Percentiles rank a stretch among this genome's conserved stretches.
Conservation (phyloP, 2,329 filamentous ascomycete species). For the Apiospora koreana region DNA sequence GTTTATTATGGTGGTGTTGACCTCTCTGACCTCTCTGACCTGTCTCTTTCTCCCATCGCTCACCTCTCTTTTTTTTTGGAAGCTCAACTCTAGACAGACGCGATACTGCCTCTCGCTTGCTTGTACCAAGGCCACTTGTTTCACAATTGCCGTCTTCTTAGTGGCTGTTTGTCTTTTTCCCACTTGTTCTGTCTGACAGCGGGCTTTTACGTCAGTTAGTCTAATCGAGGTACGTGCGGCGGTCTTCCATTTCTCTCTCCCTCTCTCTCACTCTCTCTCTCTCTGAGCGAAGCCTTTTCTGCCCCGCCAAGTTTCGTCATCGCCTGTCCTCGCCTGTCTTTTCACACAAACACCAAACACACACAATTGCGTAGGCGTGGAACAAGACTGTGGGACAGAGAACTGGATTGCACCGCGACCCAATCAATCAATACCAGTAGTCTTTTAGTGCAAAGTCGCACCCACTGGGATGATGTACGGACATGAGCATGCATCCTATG, state of each 20-base stretch:
- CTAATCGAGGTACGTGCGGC: not conserved
- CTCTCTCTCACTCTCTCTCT: not conserved
- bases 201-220: conserved; percentile 3
- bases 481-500: too few relatives aligned
- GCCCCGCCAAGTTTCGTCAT: conserved; percentile 12
- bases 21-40: not conserved
- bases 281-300: not conserved
- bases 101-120: not conserved
- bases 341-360: not conserved
- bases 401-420: not conserved
- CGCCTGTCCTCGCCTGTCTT: not conserved
- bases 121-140: not conserved
- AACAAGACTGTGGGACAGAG: not conserved
- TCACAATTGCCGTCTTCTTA: not conserved
- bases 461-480: not conserved
- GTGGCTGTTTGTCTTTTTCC: not conserved
- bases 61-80: not conserved
- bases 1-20: not conserved
- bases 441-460: conserved; percentile 1
- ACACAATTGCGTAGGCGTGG: not conserved
- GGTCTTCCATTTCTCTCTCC: not conserved
- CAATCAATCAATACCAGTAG: not conserved
- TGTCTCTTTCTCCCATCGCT: not conserved
- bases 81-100: not conserved
- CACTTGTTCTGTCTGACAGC: not conserved